These are phyloP conservation scores for Diaporthe batatas DNA, from an alignment of 2,329 filamentous ascomycete genomes.

Conservation along the genomic window DNA sequence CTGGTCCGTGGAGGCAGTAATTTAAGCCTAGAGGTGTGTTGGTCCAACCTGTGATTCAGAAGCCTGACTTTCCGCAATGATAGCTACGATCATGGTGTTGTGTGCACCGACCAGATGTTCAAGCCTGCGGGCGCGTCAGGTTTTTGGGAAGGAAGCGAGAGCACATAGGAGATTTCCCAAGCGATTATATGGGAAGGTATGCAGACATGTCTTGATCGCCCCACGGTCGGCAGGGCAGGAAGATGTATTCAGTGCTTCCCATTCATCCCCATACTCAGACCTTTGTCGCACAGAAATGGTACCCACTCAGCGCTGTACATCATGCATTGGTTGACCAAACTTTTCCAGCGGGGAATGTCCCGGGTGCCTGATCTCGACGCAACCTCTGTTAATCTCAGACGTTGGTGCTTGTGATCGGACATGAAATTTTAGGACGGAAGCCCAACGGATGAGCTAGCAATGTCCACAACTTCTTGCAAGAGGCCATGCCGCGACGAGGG, in stretches of 20 bases:
- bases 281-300: background rate
- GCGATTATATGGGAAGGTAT: background rate
- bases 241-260: background rate
- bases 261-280: background rate
- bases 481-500: background rate
- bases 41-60: no score
- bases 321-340: conserved; percentile 22
- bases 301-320: conserved; percentile 7
- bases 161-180: background rate
- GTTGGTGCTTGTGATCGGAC: background rate
- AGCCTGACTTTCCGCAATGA: no score
- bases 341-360: conserved; percentile 4
- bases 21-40: no score
- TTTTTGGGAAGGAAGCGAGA: no score
- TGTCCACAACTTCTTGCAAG: background rate
- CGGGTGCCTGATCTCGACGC: background rate
- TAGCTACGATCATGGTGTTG: background rate
- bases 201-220: background rate
- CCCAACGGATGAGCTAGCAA: background rate
- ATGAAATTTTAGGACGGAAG: background rate
- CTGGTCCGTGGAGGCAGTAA: background rate
- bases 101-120: background rate
- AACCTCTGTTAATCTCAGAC: background rate
- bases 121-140: no score
- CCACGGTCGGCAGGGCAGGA: background rate